A percentile compares a stretch with the other conserved stretches of the same genome.
Evolutionary conservation across 176 grass and related monocot genomes (phyloP).

Genomic region (Aegilops bicornis): DNA sequence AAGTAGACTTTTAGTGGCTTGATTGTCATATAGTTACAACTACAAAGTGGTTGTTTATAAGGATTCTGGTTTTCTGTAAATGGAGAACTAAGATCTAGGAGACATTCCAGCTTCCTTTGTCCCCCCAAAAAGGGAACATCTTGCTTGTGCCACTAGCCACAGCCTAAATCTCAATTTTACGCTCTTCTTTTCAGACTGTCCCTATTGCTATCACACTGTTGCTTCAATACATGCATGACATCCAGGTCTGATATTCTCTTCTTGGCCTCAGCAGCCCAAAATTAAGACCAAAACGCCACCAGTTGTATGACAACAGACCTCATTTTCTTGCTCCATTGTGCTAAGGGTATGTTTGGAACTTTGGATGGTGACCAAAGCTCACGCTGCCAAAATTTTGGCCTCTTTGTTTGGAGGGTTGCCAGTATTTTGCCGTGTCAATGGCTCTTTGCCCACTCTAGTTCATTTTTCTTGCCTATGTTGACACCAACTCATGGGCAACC

Average conservation of each 20-base stretch:
- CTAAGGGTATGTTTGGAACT: no score
- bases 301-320: background rate
- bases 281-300: background rate
- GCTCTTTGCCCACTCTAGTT: no score
- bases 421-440: no score
- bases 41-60: background rate
- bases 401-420: no score
- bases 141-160: background rate
- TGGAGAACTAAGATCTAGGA: background rate
- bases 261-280: background rate
- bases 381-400: no score
- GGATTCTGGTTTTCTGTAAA: background rate
- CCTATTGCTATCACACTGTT: background rate
- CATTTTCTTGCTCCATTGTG: background rate
- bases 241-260: background rate
- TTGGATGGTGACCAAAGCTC: no score
- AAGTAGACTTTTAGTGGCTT: background rate
- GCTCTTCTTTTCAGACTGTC: background rate
- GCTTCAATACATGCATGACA: background rate
- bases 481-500: no score
- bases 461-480: no score
- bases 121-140: background rate
- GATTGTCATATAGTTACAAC: background rate
- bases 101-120: background rate
- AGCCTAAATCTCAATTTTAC: background rate